A percentile compares a stretch with the other conserved stretches of the same genome.
These are phyloP conservation scores for Aspergillus bertholletiae DNA, from an alignment of 495 filamentous ascomycete genomes.

Conservation along the genomic window DNA sequence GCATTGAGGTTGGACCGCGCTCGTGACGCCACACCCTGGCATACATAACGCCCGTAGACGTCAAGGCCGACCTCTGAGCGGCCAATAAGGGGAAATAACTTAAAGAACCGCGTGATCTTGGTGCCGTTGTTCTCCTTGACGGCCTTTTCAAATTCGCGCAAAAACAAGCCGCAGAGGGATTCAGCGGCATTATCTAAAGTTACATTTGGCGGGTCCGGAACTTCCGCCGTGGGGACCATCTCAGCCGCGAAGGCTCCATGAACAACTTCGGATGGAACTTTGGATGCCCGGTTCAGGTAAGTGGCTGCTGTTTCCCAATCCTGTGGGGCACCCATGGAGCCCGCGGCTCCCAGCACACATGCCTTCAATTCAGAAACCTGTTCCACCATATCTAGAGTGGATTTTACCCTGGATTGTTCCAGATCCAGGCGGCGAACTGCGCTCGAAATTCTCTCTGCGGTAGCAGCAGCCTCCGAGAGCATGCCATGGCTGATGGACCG, in stretches of 20 bases:
- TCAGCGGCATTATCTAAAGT: slow-evolving; percentile 86
- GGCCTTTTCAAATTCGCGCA: slow-evolving; percentile 93
- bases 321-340: slow-evolving; percentile 94
- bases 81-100: slow-evolving; percentile 93
- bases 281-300: slow-evolving; percentile 77
- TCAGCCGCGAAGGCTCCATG: slow-evolving; percentile 84
- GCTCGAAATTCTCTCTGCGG: slow-evolving; percentile 79
- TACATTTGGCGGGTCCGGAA: slow-evolving; percentile 83
- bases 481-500: slow-evolving; percentile 82
- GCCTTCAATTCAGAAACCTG: slow-evolving; percentile 95
- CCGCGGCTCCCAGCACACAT: slow-evolving; percentile 91
- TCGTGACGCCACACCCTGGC: slow-evolving; percentile 80
- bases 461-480: slow-evolving; percentile 77
- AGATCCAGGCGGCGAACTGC: slow-evolving; percentile 83
- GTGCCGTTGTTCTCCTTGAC: slow-evolving; percentile 78
- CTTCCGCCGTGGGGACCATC: slow-evolving; percentile 92
- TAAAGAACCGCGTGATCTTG: slow-evolving; percentile 93
- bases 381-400: slow-evolving; percentile 88
- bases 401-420: slow-evolving; percentile 85
- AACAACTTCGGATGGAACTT: slow-evolving; percentile 75
- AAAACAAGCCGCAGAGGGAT: slow-evolving; percentile 80
- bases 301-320: slow-evolving; percentile 97
- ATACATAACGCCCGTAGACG: slow-evolving; percentile 93
- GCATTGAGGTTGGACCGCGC: slow-evolving; percentile 77
- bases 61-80: slow-evolving; percentile 85